Evolutionary conservation across 129 eudicot species (phyloP).

Genomic region (Artemisia argyi): DNA sequence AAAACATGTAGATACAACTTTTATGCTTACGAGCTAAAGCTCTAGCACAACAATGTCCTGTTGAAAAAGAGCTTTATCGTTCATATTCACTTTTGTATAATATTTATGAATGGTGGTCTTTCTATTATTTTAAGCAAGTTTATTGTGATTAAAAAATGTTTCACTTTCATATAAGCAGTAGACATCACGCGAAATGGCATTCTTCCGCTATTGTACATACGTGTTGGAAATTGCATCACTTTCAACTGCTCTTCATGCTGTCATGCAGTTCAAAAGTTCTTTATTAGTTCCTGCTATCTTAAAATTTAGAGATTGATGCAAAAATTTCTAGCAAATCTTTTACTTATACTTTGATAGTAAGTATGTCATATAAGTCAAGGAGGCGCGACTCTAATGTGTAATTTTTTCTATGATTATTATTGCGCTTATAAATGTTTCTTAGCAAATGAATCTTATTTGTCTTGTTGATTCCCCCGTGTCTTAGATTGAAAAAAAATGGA

Average conservation of each 20-base stretch:
- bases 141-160: neutral
- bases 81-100: neutral
- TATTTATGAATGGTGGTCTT: neutral
- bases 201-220: neutral
- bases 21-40: slow-evolving; percentile 6
- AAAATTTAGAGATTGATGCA: neutral
- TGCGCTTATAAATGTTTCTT: neutral
- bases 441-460: neutral
- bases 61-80: neutral
- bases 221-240: neutral
- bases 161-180: neutral
- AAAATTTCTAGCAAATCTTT: neutral
- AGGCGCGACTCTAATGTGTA: neutral
- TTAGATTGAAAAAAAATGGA: slow-evolving; percentile 7
- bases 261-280: slow-evolving; percentile 2
- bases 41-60: neutral
- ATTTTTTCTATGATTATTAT: slow-evolving; percentile 1
- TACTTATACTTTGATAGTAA: neutral
- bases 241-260: neutral
- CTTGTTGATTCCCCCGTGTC: neutral
- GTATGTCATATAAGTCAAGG: neutral
- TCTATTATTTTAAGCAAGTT: neutral
- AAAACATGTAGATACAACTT: neutral
- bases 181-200: neutral
- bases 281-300: neutral